Evolutionary conservation across 2,329 filamentous ascomycete genomes (phyloP).

Genomic region (Penicillium sclerotigenum): DNA sequence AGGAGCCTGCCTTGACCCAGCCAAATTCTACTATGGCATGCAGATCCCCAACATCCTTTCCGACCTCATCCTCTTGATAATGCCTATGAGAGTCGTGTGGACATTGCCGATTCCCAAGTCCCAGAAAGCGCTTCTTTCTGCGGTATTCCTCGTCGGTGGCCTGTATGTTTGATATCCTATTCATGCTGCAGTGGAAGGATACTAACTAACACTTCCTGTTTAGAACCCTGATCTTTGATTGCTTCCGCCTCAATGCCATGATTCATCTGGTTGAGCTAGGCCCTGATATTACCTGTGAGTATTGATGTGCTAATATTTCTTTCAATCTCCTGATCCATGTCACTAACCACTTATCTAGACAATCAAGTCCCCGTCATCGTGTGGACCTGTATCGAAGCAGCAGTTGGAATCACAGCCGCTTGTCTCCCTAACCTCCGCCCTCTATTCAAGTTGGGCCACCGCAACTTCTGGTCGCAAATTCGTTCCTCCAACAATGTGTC

Average conservation of each 20-base stretch:
- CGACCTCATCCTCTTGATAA: constrained; percentile 27
- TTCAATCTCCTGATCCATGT: not conserved
- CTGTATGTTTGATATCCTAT: constrained; percentile 17
- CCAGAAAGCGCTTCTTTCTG: constrained; percentile 25
- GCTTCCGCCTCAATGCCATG: constrained; percentile 28
- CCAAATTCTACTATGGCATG: constrained; percentile 28
- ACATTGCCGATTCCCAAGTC: constrained; percentile 23
- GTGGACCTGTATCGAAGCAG: constrained; percentile 33
- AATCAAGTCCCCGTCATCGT: constrained; percentile 29
- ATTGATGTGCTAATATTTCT: not conserved
- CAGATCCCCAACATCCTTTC: constrained; percentile 33
- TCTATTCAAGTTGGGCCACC: constrained; percentile 20
- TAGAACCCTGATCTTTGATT: constrained; percentile 29
- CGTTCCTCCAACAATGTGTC: constrained; percentile 15
- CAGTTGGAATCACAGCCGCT: constrained; percentile 30
- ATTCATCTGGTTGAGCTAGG: constrained; percentile 23
- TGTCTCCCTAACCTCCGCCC: constrained; percentile 32
- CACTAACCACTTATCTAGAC: constrained; percentile 12
- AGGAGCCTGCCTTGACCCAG: constrained; percentile 27
- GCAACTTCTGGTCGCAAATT: constrained; percentile 21
- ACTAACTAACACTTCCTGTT: not conserved
- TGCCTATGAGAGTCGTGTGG: constrained; percentile 30
- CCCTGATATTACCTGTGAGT: constrained; percentile 31
- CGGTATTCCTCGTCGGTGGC: constrained; percentile 30
- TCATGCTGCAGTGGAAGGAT: not conserved